Conservation (phyloP, 2,329 filamentous ascomycete genomes). For the Fusarium sp. region DNA sequence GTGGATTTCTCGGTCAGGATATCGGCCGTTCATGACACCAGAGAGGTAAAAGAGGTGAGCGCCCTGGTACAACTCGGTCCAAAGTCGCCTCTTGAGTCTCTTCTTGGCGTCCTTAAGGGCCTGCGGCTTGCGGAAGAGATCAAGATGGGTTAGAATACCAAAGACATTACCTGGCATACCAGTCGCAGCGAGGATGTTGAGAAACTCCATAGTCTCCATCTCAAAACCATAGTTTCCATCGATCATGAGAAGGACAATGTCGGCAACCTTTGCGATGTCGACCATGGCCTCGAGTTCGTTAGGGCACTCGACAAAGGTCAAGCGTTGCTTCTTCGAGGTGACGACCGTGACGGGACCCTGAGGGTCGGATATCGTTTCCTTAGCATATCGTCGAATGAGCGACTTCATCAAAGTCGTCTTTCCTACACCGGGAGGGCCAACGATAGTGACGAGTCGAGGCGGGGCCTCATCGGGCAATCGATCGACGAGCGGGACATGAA, state of each 20-base stretch:
- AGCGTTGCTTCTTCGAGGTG: conserved; percentile 91
- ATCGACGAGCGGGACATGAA: conserved; percentile 97
- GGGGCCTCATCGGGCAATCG: conserved; percentile 94
- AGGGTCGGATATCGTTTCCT: conserved; percentile 91
- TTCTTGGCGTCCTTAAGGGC: conserved; percentile 95
- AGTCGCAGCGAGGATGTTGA: conserved; percentile 91
- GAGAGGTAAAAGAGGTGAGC: conserved; percentile 97
- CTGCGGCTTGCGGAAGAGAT: conserved; percentile 94
- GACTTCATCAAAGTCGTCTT: conserved; percentile 98
- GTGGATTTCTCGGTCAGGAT: conserved; percentile 95
- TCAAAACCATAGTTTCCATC: conserved; percentile 99
- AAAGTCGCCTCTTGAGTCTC: conserved; percentile 92
- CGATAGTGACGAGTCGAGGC: conserved; percentile 90
- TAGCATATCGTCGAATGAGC: conserved; percentile 91
- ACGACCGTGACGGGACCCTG: conserved; percentile 95
- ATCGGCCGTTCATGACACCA: conserved; percentile 94
- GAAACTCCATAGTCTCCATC: conserved; percentile 99
- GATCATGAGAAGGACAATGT: conserved; percentile 97
- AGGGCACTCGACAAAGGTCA: conserved; percentile 98
- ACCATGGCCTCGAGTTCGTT: conserved; percentile 97
- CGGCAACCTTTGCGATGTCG: conserved; percentile 95
- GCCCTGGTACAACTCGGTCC: conserved; percentile 96
- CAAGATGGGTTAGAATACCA: conserved; percentile 94
- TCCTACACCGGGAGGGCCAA: conserved; percentile 93
- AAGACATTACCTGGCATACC: conserved; percentile 99